Evolutionary conservation across 768 basidiomycete species (phyloP), one percentile per base, ranked within the genome.

Genomic region (Lentinula raphanica): DNA sequence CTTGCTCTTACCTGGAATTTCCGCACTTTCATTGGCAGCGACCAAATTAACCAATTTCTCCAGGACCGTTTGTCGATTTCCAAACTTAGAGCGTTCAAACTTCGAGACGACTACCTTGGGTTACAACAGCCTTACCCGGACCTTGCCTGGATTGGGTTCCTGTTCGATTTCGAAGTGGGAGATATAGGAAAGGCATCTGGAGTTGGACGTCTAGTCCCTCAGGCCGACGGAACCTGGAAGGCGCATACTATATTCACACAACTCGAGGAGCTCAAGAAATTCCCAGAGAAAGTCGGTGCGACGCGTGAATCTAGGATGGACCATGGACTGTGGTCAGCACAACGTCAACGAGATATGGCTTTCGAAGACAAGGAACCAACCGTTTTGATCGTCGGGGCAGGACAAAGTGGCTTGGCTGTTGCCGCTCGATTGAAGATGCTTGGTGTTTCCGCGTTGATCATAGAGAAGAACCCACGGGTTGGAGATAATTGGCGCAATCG

Each of bases 401-500:
- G 86, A 0, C 89, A 90, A 57, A 80, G 78, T 60, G 90, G 88
- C 1, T 69, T 93, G 28, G 81, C 78, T 39, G 66, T 83, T 2
- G 87, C 88, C 0, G 86, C 86, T 1, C 75, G 86, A n/a, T 71
- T 88, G 56, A 81, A 83, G 65, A 70, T 70, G 3, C 70, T 86
- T 7, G 81, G 73, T 38, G 68, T 85, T 11, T 64, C 72, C 12
- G 69, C 73, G 8, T 71, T 88, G 7, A 70, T 91, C 13, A 72
- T 92, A 48, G 90, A 93, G 66, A 83, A 78, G 68, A 79, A 84
- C 51, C 59, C 66, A 11, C 70, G 80, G 19, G 76, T 88, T 25
- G 87, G 88, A 0, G 80, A 88, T 64, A 80, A 79, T 50, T 88
- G 86, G 87, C 72, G 86, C 58, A 73, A 78, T 36, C 74, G 89